Evolutionary conservation across 176 grass and related monocot species (phyloP), one percentile per base, ranked within the genome.

Genomic region (Dactylis glomerata): DNA sequence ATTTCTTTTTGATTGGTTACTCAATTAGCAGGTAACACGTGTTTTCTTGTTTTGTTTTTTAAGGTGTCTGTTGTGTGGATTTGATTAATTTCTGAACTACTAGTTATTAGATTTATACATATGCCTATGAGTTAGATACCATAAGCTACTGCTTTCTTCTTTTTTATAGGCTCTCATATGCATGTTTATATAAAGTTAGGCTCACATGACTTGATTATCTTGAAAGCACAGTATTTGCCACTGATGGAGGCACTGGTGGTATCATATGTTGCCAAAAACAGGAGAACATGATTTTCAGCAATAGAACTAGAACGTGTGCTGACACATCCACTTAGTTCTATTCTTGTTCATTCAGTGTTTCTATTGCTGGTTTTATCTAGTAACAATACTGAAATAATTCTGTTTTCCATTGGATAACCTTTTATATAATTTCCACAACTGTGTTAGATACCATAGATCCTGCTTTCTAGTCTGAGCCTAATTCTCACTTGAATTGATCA

Each of bases 81-180:
- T 71, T 71, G 38, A 42, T 26, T 71, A 71, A 71, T 24, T 26
- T 71, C 38, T 71, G 38, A 71, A 71, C 68, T 70, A 71, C n/a
- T 71, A 72, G 40, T 72, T 28, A 44, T 46, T 46, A 16, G 38
- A 71, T 45, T 42, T 42, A 42, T 70, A 41, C 36, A 41, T 41
- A 68, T 70, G 68, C 11, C 22, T 70, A 70, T 70, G 22, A 44
- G 38, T 44, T 24, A 71, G 36, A 69, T 69, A 69, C 36, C 36
- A 71, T 27, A 71, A 1, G n/a, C 33, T n/a, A 11, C 23, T 71
- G 68, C 38, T 44, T 71, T 71, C 38, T 38, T 5, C 37, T 38
- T 6, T 38, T 5, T 38, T 44, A 24, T 36, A 41, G n/a, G 38
- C 68, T 71, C 38, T 45, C 68, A 44, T 42, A 24, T 69, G 67